Base-by-base conservation (phyloP, 169 alveolate genomes). In the Hepatocystis sp. region DNA sequence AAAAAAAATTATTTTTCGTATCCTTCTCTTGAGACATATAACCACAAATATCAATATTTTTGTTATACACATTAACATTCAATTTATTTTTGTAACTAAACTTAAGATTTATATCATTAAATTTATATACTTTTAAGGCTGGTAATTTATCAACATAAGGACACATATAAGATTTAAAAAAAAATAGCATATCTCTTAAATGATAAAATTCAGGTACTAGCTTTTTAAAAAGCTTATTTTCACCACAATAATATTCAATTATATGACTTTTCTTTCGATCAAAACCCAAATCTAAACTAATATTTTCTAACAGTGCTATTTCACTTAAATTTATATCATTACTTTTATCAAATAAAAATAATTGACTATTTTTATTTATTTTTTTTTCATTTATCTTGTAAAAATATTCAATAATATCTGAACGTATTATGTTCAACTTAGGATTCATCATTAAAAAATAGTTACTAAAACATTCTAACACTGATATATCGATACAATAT, bases 1-100 rank as follows among this genome's bases (percentile, higher is more conserved):
- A 84, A 84, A 84, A 84, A 52, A 67, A 84, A 86, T 93, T 91
- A 58, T 71, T 32, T 55, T 65, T 81, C 17, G 92, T 49, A 68
- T 92, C 95, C 58, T 60, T 61, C 0, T 85, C 88, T 13, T 91
- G 63, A 2, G 86, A 76, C 64, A 64, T 51, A 40, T 60, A 84
- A 5, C 88, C 71, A 76, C 88, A 81, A 49, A 81, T 81, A 17
- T 81, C 89, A 36, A 61, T 61, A 25, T 81, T 53, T 34, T 25
- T 53, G 49, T 63, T 81, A 81, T 46, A 81, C 28, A 81, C 84
- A n/a, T 34, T 63, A 15, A 81, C 67, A 49, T 34, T 21, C 36
- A 81, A 49, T 30, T 81, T 81, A 66, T 81, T 81, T 55, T 81
- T 81, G 34, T 81, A 81, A 34, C 36, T 15, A 67, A 84, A 67